Conservation (phyloP, 768 basidiomycete genomes). For the Candolleomyces eurysporus region DNA sequence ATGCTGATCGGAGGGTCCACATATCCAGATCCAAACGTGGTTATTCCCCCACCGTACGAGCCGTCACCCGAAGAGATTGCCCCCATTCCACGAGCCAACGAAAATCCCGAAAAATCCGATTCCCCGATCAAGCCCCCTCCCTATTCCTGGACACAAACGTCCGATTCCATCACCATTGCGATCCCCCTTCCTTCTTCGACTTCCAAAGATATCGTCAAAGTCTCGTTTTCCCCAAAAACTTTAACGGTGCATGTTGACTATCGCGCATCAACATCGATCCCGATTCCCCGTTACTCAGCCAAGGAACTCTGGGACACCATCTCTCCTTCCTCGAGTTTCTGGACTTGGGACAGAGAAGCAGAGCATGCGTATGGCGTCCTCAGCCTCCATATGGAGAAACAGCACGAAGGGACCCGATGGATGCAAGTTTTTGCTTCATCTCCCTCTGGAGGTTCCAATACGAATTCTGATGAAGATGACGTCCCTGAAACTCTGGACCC, state of each 20-base stretch:
- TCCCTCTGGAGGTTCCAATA: conserved; percentile 26
- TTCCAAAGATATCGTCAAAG: conserved; percentile 59
- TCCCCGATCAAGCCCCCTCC: conserved; percentile 48
- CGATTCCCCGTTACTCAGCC: conserved; percentile 57
- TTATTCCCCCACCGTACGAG: conserved; percentile 39
- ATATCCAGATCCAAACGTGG: conserved; percentile 44
- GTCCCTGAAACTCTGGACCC: conserved; percentile 90
- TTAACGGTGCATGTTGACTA: conserved; percentile 62
- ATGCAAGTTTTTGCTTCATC: conserved; percentile 73
- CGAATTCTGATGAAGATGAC: conserved; percentile 43
- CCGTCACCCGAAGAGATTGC: conserved; percentile 66
- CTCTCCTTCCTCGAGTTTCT: conserved; percentile 75
- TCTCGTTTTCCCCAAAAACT: conserved; percentile 61
- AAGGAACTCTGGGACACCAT: conserved; percentile 80
- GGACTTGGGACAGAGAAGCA: conserved; percentile 88
- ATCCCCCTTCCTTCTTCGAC: conserved; percentile 80
- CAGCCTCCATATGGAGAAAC: conserved; percentile 85
- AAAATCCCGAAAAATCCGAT: conserved; percentile 44
- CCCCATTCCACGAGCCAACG: conserved; percentile 63
- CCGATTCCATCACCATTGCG: conserved; percentile 78
- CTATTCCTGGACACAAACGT: conserved; percentile 91
- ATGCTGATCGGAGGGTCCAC: conserved; percentile 57
- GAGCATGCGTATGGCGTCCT: conserved; percentile 67
- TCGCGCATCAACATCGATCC: conserved; percentile 20
- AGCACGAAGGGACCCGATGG: conserved; percentile 83